A percentile compares a stretch with the other conserved stretches of the same genome.
phyloP scores from a whole-genome alignment of 1,139 yeast species.

The Sugiyamaella sp. region DNA sequence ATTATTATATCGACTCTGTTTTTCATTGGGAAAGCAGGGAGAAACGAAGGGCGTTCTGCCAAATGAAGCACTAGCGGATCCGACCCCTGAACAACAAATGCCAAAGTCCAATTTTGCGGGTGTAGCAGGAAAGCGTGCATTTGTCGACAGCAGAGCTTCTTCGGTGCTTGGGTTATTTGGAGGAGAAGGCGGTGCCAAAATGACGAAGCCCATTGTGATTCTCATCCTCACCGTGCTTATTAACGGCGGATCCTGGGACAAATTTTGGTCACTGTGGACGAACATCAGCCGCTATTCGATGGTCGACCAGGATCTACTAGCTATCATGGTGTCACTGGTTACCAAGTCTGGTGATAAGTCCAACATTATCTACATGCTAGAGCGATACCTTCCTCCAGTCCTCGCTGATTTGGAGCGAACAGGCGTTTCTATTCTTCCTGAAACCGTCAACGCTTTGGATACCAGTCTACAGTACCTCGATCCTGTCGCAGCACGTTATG shows the following conservation, averaged over 20 bases:
- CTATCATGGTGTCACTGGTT: slow-evolving; percentile 38
- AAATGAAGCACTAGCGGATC: slow-evolving; percentile 32
- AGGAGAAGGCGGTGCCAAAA: slow-evolving; percentile 26
- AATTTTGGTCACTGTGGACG: slow-evolving; percentile 43
- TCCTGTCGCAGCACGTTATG: slow-evolving; percentile 31
- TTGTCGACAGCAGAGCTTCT: slow-evolving; percentile 32
- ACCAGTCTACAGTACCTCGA: slow-evolving; percentile 33
- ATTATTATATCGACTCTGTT: slow-evolving; percentile 36
- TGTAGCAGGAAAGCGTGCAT: slow-evolving; percentile 26
- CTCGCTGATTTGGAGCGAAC: slow-evolving; percentile 14
- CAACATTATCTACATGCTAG: slow-evolving; percentile 34
- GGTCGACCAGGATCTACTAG: slow-evolving; percentile 32
- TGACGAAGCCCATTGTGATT: slow-evolving; percentile 34
- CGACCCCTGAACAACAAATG: slow-evolving; percentile 27
- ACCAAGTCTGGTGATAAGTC: slow-evolving; percentile 37
- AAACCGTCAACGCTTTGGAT: slow-evolving; percentile 1
- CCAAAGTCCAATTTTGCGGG: slow-evolving; percentile 10
- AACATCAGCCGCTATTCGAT: slow-evolving; percentile 27
- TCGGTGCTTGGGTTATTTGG: slow-evolving; percentile 33
- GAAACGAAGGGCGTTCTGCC: slow-evolving; percentile 27
- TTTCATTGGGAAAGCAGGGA: slow-evolving; percentile 29
- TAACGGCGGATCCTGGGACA: slow-evolving; percentile 45
- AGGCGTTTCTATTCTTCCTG: slow-evolving; percentile 5
- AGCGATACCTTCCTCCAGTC: slow-evolving; percentile 33
- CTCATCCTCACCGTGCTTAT: slow-evolving; percentile 45